phyloP scores from a whole-genome alignment of 805 yeast species.

The Yarrowia divulgata region DNA sequence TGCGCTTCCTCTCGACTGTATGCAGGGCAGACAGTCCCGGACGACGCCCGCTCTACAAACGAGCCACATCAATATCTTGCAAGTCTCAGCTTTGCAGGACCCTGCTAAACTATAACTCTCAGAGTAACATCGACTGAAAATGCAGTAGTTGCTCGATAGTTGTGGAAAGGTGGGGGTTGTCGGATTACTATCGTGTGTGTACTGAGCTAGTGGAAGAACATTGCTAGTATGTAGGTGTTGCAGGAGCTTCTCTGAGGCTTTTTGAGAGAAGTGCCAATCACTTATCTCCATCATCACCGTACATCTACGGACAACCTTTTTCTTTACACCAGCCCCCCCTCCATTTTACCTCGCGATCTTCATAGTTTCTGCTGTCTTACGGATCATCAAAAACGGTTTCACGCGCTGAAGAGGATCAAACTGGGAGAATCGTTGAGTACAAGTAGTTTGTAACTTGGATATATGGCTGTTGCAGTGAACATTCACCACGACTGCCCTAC shows the following conservation, averaged over 20 bases:
- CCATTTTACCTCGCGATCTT: background rate
- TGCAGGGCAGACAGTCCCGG: background rate
- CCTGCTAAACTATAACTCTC: slow-evolving; percentile 2
- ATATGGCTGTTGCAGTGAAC: too few relatives aligned
- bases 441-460: too few relatives aligned
- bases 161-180: background rate
- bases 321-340: background rate
- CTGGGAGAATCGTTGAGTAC: too few relatives aligned
- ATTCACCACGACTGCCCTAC: too few relatives aligned
- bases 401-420: background rate
- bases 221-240: too few relatives aligned
- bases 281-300: too few relatives aligned
- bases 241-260: too few relatives aligned
- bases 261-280: too few relatives aligned
- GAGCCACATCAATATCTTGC: background rate
- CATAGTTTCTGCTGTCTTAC: background rate
- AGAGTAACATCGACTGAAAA: background rate
- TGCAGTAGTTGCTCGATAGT: background rate
- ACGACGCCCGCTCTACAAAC: background rate
- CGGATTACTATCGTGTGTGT: too few relatives aligned
- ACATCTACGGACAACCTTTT: too few relatives aligned
- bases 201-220: too few relatives aligned
- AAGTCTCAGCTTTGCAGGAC: background rate
- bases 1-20: background rate
- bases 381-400: background rate